phyloP scores from a whole-genome alignment of 2,329 filamentous ascomycete species.

The Hypoxylon rubiginosum region DNA sequence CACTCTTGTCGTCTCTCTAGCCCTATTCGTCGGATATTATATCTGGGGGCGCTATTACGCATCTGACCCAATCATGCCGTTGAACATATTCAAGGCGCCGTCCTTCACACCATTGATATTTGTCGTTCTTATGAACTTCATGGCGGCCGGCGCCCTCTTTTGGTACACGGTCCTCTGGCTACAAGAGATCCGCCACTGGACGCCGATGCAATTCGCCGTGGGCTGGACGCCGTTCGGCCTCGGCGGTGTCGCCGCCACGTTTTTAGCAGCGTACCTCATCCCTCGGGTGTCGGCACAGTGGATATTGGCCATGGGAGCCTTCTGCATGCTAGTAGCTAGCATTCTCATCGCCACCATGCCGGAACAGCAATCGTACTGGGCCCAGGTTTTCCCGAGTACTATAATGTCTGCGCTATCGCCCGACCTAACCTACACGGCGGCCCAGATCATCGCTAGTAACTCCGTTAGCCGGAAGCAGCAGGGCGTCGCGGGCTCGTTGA shows the following conservation, averaged over 20 bases:
- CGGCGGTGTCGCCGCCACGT: constrained; percentile 53
- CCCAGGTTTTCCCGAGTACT: constrained; percentile 57
- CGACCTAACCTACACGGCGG: constrained; percentile 64
- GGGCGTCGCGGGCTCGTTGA: constrained; percentile 63
- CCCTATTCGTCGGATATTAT: constrained; percentile 29
- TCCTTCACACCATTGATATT: constrained; percentile 59
- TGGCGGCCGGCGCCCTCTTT: constrained; percentile 61
- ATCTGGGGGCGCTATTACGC: constrained; percentile 59
- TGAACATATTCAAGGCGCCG: constrained; percentile 60
- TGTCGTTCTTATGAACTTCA: constrained; percentile 57
- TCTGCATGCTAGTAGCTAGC: constrained; percentile 44
- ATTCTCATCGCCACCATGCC: constrained; percentile 61
- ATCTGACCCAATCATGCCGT: constrained; percentile 60
- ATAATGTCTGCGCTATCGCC: constrained; percentile 56
- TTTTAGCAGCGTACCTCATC: constrained; percentile 61
- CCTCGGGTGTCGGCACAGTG: constrained; percentile 61
- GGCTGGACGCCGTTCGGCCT: constrained; percentile 59
- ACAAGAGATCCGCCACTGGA: constrained; percentile 58
- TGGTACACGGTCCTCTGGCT: constrained; percentile 64
- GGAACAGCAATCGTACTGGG: constrained; percentile 60
- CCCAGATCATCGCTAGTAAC: constrained; percentile 68
- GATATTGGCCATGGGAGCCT: constrained; percentile 60
- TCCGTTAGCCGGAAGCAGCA: constrained; percentile 62
- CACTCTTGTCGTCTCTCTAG: constrained; percentile 50
- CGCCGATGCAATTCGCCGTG: constrained; percentile 56